These are phyloP conservation scores for Penicillium concentricum DNA, from an alignment of 2,329 filamentous ascomycete genomes.

Conservation along the genomic window DNA sequence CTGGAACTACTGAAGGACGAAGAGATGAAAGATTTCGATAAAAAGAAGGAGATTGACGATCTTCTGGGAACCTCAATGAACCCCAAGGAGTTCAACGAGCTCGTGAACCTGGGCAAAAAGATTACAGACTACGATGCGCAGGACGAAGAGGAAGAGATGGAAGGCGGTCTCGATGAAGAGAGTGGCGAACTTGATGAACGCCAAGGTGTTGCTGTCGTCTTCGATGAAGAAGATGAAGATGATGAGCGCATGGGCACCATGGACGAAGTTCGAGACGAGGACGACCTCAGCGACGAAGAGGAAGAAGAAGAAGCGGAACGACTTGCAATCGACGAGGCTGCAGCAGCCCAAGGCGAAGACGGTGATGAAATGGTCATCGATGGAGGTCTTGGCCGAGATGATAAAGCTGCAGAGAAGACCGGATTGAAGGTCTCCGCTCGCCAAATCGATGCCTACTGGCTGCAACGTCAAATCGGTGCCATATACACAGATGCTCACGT, in stretches of 20 bases:
- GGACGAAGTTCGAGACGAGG: conserved; percentile 81
- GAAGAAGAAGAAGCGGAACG: conserved; percentile 64
- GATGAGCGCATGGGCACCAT: conserved; percentile 76
- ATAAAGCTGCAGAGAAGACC: conserved; percentile 47
- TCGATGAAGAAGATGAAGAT: conserved; percentile 86
- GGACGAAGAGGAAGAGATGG: conserved; percentile 89
- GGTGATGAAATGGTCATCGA: conserved; percentile 84
- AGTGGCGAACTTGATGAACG: conserved; percentile 82
- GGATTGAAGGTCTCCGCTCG: conserved; percentile 69
- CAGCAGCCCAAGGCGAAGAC: conserved; percentile 38
- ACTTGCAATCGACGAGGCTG: conserved; percentile 49
- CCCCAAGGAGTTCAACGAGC: conserved; percentile 91
- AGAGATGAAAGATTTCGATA: conserved; percentile 93
- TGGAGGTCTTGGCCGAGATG: conserved; percentile 52
- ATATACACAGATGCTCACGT: conserved; percentile 89
- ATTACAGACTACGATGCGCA: conserved; percentile 98
- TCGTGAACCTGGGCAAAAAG: conserved; percentile 96
- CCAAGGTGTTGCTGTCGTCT: conserved; percentile 95
- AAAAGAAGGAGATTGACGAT: conserved; percentile 96
- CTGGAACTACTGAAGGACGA: conserved; percentile 93
- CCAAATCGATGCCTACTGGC: conserved; percentile 96
- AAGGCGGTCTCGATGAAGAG: conserved; percentile 65
- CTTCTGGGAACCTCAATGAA: conserved; percentile 79
- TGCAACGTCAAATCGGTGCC: conserved; percentile 86
- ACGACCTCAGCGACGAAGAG: conserved; percentile 69